Evolutionary conservation across 2,329 filamentous ascomycete genomes (phyloP).

Genomic region (Orbilia oligospora): DNA sequence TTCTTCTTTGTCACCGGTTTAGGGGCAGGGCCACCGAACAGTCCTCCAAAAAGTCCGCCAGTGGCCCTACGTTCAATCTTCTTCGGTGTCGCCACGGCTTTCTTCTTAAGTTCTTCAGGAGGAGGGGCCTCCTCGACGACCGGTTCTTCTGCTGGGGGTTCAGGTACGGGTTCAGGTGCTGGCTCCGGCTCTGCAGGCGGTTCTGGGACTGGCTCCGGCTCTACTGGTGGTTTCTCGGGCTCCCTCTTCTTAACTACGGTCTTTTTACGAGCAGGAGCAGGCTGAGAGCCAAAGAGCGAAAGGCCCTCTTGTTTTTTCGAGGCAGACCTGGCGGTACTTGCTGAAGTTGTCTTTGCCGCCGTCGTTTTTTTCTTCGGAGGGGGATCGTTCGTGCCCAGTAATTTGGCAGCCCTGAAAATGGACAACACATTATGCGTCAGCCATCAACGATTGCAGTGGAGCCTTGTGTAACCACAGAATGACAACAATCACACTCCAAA

Average conservation of each 20-base stretch:
- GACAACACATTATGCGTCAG: constrained; percentile 35
- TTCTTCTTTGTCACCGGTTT: constrained; percentile 47
- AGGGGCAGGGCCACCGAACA: constrained; percentile 38
- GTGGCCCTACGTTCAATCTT: constrained; percentile 44
- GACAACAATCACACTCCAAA: constrained; percentile 5
- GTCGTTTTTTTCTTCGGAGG: constrained; percentile 36
- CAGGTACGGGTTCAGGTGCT: constrained; percentile 9
- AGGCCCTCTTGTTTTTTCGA: constrained; percentile 44
- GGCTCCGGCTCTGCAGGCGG: constrained; percentile 39
- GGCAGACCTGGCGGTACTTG: constrained; percentile 10
- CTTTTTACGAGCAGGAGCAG: constrained; percentile 44
- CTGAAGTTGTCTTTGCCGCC: constrained; percentile 17
- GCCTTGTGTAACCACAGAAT: constrained; percentile 25
- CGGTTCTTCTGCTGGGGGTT: constrained; percentile 28
- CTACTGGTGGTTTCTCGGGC: constrained; percentile 9
- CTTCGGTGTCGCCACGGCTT: constrained; percentile 42
- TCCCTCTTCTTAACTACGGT: constrained; percentile 55
- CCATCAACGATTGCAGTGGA: constrained; percentile 2
- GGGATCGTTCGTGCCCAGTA: constrained; percentile 47
- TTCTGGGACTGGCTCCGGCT: constrained; percentile 21
- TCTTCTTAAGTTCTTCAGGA: constrained; percentile 31
- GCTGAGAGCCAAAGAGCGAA: constrained; percentile 38
- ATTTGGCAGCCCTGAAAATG: constrained; percentile 49
- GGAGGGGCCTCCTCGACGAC: constrained; percentile 23
- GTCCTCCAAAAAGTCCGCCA: constrained; percentile 30